Conservation (phyloP, 805 yeast species). For the Kodamaea lidongshanica region DNA sequence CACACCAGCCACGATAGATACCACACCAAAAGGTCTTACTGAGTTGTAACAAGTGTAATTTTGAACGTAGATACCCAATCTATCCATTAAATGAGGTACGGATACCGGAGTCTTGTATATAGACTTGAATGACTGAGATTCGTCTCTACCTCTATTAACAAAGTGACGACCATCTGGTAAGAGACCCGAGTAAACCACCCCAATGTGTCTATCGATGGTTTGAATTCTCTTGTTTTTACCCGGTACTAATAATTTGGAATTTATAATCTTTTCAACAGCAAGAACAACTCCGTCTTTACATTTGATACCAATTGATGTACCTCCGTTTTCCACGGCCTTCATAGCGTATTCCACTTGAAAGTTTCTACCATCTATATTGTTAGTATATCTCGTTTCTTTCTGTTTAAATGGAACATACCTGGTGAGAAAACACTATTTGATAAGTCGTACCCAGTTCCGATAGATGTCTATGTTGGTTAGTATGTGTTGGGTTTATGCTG, state of each 20-base stretch:
- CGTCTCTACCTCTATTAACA: slow-evolving; percentile 88
- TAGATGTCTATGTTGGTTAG: slow-evolving; percentile 56
- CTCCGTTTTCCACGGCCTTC: slow-evolving; percentile 96
- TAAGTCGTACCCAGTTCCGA: slow-evolving; percentile 98
- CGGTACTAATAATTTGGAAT: slow-evolving; percentile 83
- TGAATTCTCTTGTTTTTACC: slow-evolving; percentile 87
- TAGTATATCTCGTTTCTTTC: slow-evolving; percentile 21
- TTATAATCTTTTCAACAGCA: slow-evolving; percentile 90
- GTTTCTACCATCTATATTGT: slow-evolving; percentile 75
- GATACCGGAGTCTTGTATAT: slow-evolving; percentile 72
- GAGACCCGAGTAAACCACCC: slow-evolving; percentile 91
- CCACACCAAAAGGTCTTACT: slow-evolving; percentile 95
- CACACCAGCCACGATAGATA: slow-evolving; percentile 88
- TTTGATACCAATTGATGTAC: slow-evolving; percentile 89
- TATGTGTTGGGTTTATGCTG: neutral
- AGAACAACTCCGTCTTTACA: slow-evolving; percentile 92
- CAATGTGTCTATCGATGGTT: slow-evolving; percentile 87
- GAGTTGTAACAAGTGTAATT: slow-evolving; percentile 94
- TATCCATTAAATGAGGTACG: slow-evolving; percentile 75
- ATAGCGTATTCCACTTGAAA: slow-evolving; percentile 98
- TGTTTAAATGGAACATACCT: slow-evolving; percentile 29
- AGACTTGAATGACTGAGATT: slow-evolving; percentile 72
- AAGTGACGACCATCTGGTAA: slow-evolving; percentile 96
- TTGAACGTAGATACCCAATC: slow-evolving; percentile 87
- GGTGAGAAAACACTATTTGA: slow-evolving; percentile 94